Base-by-base conservation (phyloP, 169 alveolate genomes). In the Plasmodium chabaudi region DNA sequence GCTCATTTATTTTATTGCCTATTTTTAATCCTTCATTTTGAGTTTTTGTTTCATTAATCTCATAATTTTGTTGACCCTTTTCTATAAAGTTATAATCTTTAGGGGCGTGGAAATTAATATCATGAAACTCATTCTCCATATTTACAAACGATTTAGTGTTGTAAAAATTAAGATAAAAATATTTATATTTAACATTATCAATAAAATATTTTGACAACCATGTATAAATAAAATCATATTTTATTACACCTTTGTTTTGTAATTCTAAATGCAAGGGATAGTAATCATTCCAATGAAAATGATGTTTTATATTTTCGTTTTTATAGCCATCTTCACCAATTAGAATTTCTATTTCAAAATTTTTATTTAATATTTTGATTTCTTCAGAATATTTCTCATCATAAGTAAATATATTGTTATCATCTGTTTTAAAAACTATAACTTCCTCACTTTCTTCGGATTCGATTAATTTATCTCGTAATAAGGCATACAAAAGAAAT, bases 351-450 rank as follows among this genome's bases (percentile, higher is more conserved):
- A 63, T 63, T 27, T 75, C 88, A 75, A 75, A 75, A 21, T 56
- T 75, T 9, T 13, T 57, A 75, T 74, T 75, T 63, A 75, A 17
- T 17, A 75, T 47, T 42, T 51, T 44, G 6, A 75, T 75, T 6
- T 75, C 88, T 34, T 63, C 64, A 67, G 88, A 75, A 49, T 63
- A 44, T 75, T 63, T 75, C 10, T 73, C 19, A 63, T 75, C 88
- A 53, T 75, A 75, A 15, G 73, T 75, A 56, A 63, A 75, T 27
- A 75, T 75, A 7, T 57, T 56, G 4, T 75, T 61, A 42, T 75
- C 72, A 21, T 53, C 46, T 4, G 88, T 75, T 56, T 75, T 74
- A 42, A 75, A 75, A 13, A 75, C 63, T 10, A 75, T 75, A 49
- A 61, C 60, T 9, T 75, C 88, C 5, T 49, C 9, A 25, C 12